These are phyloP conservation scores for Fusarium anguioides DNA, from an alignment of 2,329 filamentous ascomycete species.

Conservation along the genomic window DNA sequence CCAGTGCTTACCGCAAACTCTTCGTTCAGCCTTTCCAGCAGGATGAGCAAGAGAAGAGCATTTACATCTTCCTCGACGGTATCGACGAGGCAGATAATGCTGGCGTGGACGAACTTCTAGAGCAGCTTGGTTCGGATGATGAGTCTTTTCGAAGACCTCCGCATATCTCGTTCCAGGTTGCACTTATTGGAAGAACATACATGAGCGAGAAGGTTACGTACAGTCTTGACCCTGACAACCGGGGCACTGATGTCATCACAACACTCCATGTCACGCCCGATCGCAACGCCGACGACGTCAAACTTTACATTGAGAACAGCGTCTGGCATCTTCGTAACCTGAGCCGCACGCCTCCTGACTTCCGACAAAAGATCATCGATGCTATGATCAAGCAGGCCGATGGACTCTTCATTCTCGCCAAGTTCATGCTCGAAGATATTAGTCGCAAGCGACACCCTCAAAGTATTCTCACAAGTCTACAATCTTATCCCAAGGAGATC, in stretches of 20 bases:
- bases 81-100: slow-evolving; percentile 57
- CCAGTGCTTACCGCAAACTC: slow-evolving; percentile 57
- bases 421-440: slow-evolving; percentile 63
- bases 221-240: slow-evolving; percentile 49
- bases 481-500: slow-evolving; percentile 57
- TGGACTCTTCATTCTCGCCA: slow-evolving; percentile 61
- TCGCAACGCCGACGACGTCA: slow-evolving; percentile 57
- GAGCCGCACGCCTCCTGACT: slow-evolving; percentile 46
- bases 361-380: slow-evolving; percentile 54
- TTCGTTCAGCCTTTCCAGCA: slow-evolving; percentile 54
- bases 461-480: slow-evolving; percentile 57
- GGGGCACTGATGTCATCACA: slow-evolving; percentile 48
- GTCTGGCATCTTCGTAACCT: slow-evolving; percentile 55
- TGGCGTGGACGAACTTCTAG: slow-evolving; percentile 53
- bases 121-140: slow-evolving; percentile 48
- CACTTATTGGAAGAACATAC: slow-evolving; percentile 56
- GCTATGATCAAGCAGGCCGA: slow-evolving; percentile 56
- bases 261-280: slow-evolving; percentile 56
- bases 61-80: slow-evolving; percentile 60
- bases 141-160: slow-evolving; percentile 29
- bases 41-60: slow-evolving; percentile 48
- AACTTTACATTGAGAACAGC: slow-evolving; percentile 55
- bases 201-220: slow-evolving; percentile 53
- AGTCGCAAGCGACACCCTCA: slow-evolving; percentile 57
- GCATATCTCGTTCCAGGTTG: slow-evolving; percentile 50